phyloP scores from a whole-genome alignment of 441 rosid species.

The Gossypium schwendimanii region DNA sequence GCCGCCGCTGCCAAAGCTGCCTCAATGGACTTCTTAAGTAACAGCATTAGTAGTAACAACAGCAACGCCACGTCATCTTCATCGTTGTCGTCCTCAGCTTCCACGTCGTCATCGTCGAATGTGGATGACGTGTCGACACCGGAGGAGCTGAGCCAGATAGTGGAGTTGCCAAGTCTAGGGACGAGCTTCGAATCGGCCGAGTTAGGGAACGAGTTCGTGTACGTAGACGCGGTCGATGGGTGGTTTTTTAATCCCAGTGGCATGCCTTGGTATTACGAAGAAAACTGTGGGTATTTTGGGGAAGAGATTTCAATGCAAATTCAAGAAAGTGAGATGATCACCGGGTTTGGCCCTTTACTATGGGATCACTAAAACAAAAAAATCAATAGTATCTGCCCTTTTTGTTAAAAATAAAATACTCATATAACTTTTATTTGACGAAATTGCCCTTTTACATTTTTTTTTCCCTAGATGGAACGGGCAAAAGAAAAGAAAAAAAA shows the following conservation, averaged over 20 bases:
- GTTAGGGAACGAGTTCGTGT: conserved; percentile 43
- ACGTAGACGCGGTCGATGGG: conserved; percentile 35
- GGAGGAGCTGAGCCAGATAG: conserved; percentile 50
- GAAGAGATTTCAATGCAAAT: conserved; percentile 26
- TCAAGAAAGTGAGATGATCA: conserved; percentile 22
- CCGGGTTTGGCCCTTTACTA: conserved; percentile 25
- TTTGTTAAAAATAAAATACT: not conserved
- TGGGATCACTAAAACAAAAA: conserved; percentile 17
- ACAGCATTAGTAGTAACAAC: not conserved
- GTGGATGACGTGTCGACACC: conserved; percentile 35
- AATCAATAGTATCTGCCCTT: not conserved
- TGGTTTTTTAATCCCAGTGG: conserved; percentile 31
- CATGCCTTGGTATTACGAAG: conserved; percentile 36
- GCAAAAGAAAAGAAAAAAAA: not conserved
- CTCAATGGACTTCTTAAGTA: conserved; percentile 8
- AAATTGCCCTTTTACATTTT: not conserved
- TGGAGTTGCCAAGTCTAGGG: conserved; percentile 46
- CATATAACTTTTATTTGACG: not conserved
- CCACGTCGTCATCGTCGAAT: conserved; percentile 17
- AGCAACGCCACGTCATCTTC: conserved; percentile 3
- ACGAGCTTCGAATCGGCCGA: conserved; percentile 41
- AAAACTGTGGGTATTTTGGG: conserved; percentile 24
- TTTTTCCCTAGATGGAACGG: not conserved
- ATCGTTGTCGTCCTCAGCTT: conserved; percentile 13
- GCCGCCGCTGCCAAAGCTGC: conserved; percentile 22